These are phyloP conservation scores for Castanopsis chinensis DNA, from an alignment of 306 rosid genomes.

Conservation along the genomic window DNA sequence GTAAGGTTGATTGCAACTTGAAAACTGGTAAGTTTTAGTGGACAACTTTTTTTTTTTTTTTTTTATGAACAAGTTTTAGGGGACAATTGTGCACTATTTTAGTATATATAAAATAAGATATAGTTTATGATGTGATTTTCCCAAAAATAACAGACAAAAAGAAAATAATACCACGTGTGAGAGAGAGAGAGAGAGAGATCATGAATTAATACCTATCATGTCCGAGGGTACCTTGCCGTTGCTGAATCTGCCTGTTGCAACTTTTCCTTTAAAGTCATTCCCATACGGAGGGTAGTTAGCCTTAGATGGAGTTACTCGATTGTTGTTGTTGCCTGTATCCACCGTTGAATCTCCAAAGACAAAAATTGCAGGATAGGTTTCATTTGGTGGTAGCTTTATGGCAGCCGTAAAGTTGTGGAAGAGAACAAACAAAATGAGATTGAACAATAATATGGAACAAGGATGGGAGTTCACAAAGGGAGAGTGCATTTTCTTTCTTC, in stretches of 20 bases:
- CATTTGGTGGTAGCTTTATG: conserved; percentile 28
- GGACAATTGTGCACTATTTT: too few relatives aligned
- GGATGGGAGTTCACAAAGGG: neutral
- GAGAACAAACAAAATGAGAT: conserved; percentile 7
- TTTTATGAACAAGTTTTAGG: too few relatives aligned
- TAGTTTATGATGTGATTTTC: too few relatives aligned
- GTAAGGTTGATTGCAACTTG: too few relatives aligned
- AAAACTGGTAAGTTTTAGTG: too few relatives aligned
- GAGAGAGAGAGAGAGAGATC: neutral
- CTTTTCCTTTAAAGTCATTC: neutral
- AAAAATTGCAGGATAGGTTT: conserved; percentile 28
- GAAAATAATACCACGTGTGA: neutral
- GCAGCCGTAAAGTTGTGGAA: neutral
- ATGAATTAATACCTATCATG: neutral
- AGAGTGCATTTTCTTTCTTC: neutral
- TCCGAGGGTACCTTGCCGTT: conserved; percentile 2
- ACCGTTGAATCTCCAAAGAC: conserved; percentile 53
- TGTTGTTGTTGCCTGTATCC: conserved; percentile 52
- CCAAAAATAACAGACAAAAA: neutral
- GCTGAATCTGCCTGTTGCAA: neutral
- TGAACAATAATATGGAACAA: neutral
- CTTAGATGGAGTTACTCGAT: conserved; percentile 23
- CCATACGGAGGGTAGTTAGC: conserved; percentile 10
- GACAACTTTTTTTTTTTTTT: too few relatives aligned
- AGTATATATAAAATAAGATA: too few relatives aligned